Conservation (phyloP, 257 asterid species). For the Forsythia suspensa region DNA sequence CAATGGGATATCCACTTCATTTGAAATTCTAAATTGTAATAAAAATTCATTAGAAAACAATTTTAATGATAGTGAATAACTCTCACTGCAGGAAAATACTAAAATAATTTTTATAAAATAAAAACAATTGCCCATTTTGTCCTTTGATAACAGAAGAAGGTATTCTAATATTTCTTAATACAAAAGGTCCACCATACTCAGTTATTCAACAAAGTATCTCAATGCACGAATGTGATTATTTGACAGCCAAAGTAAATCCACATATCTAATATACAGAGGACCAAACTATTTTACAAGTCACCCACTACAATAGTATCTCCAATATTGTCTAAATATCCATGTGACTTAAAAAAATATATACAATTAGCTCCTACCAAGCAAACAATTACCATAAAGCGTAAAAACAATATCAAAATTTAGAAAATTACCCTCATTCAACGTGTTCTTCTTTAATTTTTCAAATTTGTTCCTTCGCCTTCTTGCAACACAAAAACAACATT, state of each 20-base stretch:
- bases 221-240: not conserved
- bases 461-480: constrained; percentile 87
- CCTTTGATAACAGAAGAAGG: not conserved
- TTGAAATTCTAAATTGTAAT: constrained; percentile 71
- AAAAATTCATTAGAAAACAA: constrained; percentile 14
- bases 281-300: too few species aligned
- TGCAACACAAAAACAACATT: constrained; percentile 33
- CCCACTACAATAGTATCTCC: not conserved
- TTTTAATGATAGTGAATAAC: not conserved
- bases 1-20: constrained; percentile 92
- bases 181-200: not conserved
- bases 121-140: too few species aligned
- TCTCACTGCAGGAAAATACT: not conserved
- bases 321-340: not conserved
- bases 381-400: constrained; percentile 9
- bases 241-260: not conserved
- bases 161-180: not conserved
- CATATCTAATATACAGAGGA: not conserved
- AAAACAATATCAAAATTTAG: not conserved
- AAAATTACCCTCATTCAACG: constrained; percentile 85
- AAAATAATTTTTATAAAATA: too few species aligned
- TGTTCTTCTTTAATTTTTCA: constrained; percentile 82
- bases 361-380: not conserved
- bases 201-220: too few species aligned
- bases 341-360: not conserved